Percentiles rank a stretch among this genome's conserved stretches.
phyloP scores from a whole-genome alignment of 345 rosid genomes.

The Rubroshorea leprosula region DNA sequence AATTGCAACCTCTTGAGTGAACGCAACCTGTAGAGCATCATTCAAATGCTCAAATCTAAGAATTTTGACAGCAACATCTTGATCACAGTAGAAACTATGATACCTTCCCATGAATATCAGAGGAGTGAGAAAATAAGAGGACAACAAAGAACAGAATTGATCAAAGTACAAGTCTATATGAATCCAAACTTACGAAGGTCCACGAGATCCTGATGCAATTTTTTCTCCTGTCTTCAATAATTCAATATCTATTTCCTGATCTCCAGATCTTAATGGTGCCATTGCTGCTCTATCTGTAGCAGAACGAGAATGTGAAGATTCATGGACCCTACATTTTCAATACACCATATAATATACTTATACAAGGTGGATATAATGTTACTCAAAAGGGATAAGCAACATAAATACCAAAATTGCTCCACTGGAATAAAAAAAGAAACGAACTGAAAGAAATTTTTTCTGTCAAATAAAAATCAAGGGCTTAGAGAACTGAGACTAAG shows the following conservation, averaged over 20 bases:
- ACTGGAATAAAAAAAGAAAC: background rate
- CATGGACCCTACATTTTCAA: conserved; percentile 43
- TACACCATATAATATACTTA: background rate
- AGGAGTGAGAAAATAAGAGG: conserved; percentile 9
- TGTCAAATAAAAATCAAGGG: background rate
- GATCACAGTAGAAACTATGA: conserved; percentile 56
- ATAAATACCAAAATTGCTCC: conserved; percentile 8
- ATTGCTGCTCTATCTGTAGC: conserved; percentile 26
- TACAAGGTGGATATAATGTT: background rate
- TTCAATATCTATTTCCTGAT: conserved; percentile 54
- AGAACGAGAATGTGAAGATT: conserved; percentile 40
- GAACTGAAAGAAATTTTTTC: background rate
- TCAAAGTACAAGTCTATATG: conserved; percentile 9
- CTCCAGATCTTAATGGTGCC: conserved; percentile 25
- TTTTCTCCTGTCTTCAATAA: conserved; percentile 52
- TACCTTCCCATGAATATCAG: conserved; percentile 32
- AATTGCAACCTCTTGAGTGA: conserved; percentile 66
- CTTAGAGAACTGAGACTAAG: background rate
- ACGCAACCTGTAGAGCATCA: conserved; percentile 46
- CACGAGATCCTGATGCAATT: conserved; percentile 67
- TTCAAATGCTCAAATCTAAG: conserved; percentile 58
- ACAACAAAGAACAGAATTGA: conserved; percentile 8
- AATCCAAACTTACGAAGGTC: conserved; percentile 61
- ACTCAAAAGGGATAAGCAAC: background rate
- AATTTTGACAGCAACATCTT: conserved; percentile 68